phyloP scores from a whole-genome alignment of 2,329 filamentous ascomycete species.

The Blastomyces gilchristii region DNA sequence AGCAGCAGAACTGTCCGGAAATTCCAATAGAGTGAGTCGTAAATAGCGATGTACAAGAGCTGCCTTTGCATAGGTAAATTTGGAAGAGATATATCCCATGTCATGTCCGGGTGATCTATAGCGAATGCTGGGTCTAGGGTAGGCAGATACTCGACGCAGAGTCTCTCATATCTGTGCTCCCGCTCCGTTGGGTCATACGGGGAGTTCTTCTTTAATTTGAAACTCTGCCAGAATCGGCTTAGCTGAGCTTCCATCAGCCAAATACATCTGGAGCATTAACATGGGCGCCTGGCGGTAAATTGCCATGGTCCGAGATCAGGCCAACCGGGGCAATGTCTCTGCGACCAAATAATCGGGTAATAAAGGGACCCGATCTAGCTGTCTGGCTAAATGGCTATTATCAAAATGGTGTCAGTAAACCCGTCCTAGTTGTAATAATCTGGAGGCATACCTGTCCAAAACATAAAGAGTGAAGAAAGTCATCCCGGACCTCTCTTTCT shows the following conservation, averaged over 20 bases:
- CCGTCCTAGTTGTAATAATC: not conserved
- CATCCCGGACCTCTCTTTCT: not conserved
- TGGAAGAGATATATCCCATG: not conserved
- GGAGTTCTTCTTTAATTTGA: not conserved
- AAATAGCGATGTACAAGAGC: constrained; percentile 5
- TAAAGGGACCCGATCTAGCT: not conserved
- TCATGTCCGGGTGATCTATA: not conserved
- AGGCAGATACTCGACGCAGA: constrained; percentile 1
- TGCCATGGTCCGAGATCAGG: not conserved
- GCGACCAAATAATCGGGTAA: not conserved
- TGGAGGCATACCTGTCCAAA: not conserved
- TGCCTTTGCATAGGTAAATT: constrained; percentile 5
- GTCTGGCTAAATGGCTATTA: constrained; percentile 2
- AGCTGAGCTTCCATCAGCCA: not conserved
- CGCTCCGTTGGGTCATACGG: not conserved
- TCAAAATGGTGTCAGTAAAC: not conserved
- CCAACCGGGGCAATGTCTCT: not conserved
- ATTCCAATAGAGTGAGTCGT: constrained; percentile 6
- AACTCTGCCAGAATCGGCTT: not conserved
- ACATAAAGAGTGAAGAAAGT: not conserved
- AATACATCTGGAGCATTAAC: not conserved
- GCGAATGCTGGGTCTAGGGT: constrained; percentile 3
- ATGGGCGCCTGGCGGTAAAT: not conserved
- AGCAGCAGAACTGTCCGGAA: not conserved
- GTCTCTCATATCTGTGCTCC: constrained; percentile 5